Evolutionary conservation across 2,329 filamentous ascomycete species (phyloP).

Genomic region (Paracamarosporium sp.): DNA sequence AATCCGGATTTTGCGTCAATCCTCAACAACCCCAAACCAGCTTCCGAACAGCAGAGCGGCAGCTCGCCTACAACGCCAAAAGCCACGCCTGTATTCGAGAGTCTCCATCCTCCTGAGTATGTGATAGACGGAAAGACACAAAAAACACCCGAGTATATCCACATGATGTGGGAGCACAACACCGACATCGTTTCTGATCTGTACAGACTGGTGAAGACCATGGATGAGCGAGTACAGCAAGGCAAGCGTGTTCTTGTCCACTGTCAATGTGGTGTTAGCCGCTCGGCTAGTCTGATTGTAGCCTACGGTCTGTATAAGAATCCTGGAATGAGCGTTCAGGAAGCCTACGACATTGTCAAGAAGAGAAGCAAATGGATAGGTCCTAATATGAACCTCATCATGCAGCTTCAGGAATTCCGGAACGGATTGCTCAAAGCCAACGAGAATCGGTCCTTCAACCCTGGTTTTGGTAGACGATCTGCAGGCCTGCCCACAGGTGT

Average conservation of each 20-base stretch:
- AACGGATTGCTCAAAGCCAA: conserved; percentile 53
- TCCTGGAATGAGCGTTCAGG: conserved; percentile 77
- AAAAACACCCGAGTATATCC: conserved; percentile 77
- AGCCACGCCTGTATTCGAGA: conserved; percentile 55
- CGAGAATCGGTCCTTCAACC: conserved; percentile 37
- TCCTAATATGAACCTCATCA: conserved; percentile 91
- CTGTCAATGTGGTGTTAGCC: conserved; percentile 85
- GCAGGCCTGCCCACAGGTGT: conserved; percentile 35
- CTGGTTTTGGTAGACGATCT: conserved; percentile 41
- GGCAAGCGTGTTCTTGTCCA: conserved; percentile 83
- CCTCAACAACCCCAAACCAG: conserved; percentile 30
- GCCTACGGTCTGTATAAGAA: conserved; percentile 84
- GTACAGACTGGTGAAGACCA: conserved; percentile 75
- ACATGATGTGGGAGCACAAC: conserved; percentile 88
- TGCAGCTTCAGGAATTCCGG: conserved; percentile 82
- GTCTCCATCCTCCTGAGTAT: conserved; percentile 31
- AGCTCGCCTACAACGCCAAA: conserved; percentile 60
- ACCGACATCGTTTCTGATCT: conserved; percentile 83
- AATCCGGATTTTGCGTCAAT: conserved; percentile 45
- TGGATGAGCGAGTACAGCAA: conserved; percentile 73
- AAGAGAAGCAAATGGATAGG: conserved; percentile 86
- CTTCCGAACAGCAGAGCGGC: conserved; percentile 35
- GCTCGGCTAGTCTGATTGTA: conserved; percentile 85
- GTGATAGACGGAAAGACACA: conserved; percentile 32
- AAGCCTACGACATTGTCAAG: conserved; percentile 83